Conservation (phyloP, 192 early-diverging fungal genomes). For the Rhizophagus clarus region DNA sequence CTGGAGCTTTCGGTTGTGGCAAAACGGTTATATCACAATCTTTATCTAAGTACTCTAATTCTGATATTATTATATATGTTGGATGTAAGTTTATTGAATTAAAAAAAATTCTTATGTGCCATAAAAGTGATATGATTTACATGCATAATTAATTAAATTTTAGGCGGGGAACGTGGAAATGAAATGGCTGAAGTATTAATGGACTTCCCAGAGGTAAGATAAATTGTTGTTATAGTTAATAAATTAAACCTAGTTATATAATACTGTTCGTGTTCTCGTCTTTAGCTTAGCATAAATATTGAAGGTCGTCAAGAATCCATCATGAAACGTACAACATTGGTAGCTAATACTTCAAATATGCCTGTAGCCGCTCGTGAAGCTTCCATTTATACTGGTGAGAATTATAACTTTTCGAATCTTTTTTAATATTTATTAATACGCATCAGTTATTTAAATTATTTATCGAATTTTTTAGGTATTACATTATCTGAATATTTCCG, state of each 20-base stretch:
- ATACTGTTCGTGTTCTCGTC: background rate
- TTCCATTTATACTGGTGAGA: conserved; percentile 95
- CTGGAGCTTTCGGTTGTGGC: conserved; percentile 99
- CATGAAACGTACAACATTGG: conserved; percentile 99
- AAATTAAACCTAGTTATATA: background rate
- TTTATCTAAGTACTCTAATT: conserved; percentile 99
- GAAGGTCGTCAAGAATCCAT: conserved; percentile 97
- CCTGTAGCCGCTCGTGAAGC: conserved; percentile 99
- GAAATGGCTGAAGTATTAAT: conserved; percentile 99
- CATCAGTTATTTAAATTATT: background rate
- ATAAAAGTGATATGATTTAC: background rate
- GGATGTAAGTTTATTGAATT: conserved; percentile 68
- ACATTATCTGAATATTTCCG: conserved; percentile 99
- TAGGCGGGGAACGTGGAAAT: conserved; percentile 92
- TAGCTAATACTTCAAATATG: conserved; percentile 99
- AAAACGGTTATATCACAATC: conserved; percentile 99
- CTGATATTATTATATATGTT: conserved; percentile 99
- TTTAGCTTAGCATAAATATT: conserved; percentile 86
- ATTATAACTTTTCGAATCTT: background rate
- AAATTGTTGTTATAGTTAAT: background rate
- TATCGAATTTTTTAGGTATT: conserved; percentile 53
- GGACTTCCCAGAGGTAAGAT: conserved; percentile 88
- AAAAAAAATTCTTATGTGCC: background rate
- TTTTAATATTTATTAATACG: too few species aligned
- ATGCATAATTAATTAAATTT: conserved; percentile 13